Evolutionary conservation across 2,329 filamentous ascomycete genomes (phyloP).

Genomic region (Thelonectria blattea): DNA sequence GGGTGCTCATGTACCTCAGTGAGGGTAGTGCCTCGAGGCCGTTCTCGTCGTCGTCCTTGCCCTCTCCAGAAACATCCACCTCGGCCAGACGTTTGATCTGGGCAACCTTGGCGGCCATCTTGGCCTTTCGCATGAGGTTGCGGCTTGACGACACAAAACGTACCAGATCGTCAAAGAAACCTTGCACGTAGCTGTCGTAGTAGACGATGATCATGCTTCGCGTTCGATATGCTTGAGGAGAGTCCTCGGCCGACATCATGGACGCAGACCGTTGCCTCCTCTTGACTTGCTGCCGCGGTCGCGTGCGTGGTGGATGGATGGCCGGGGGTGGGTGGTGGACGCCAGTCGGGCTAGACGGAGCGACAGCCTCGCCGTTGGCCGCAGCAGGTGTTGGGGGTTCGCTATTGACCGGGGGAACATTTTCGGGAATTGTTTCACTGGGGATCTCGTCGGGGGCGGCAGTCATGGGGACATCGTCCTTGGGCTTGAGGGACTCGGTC

Average conservation of each 20-base stretch:
- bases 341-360: slow-evolving; percentile 31
- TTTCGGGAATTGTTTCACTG: slow-evolving; percentile 29
- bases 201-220: slow-evolving; percentile 85
- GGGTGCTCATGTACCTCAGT: slow-evolving; percentile 48
- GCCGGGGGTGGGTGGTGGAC: slow-evolving; percentile 52
- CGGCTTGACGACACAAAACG: slow-evolving; percentile 80
- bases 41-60: slow-evolving; percentile 47
- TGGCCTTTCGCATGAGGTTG: slow-evolving; percentile 86
- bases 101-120: slow-evolving; percentile 79
- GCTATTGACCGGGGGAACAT: slow-evolving; percentile 16
- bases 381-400: slow-evolving; percentile 34
- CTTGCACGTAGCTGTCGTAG: slow-evolving; percentile 88
- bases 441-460: slow-evolving; percentile 25
- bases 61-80: slow-evolving; percentile 61
- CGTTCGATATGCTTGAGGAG: slow-evolving; percentile 66
- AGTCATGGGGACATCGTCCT: slow-evolving; percentile 49
- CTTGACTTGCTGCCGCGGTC: slow-evolving; percentile 54
- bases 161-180: slow-evolving; percentile 81
- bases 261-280: slow-evolving; percentile 60
- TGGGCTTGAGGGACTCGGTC: slow-evolving; percentile 59
- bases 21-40: slow-evolving; percentile 45
- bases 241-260: slow-evolving; percentile 56
- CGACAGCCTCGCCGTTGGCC: slow-evolving; percentile 32
- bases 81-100: slow-evolving; percentile 67
- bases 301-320: slow-evolving; percentile 47